Evolutionary conservation across 2,329 filamentous ascomycete genomes (phyloP).

Genomic region (Penicillium sp.): DNA sequence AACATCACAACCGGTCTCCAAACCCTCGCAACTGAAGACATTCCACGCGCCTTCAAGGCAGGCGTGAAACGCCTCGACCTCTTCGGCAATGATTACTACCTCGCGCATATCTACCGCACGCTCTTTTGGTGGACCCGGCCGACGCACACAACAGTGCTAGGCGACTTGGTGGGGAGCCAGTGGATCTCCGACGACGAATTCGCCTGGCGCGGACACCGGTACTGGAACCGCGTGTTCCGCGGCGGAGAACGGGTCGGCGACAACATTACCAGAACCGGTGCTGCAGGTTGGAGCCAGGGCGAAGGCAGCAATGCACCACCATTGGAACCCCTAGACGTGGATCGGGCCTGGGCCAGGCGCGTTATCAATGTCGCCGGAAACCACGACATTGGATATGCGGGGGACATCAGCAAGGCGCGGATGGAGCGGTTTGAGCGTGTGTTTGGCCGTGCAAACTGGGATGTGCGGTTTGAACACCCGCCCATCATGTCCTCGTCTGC

Average conservation of each 20-base stretch:
- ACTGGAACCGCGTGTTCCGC: conserved; percentile 77
- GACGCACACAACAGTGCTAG: conserved; percentile 83
- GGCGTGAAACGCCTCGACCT: conserved; percentile 80
- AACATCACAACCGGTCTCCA: conserved; percentile 23
- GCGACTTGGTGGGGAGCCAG: conserved; percentile 89
- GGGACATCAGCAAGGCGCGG: conserved; percentile 75
- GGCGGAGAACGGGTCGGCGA: conserved; percentile 61
- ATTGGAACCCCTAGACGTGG: conserved; percentile 32
- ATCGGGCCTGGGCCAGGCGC: conserved; percentile 65
- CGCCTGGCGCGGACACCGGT: conserved; percentile 65
- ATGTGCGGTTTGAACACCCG: conserved; percentile 68
- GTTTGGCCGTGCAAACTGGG: conserved; percentile 90
- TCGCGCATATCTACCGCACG: conserved; percentile 86
- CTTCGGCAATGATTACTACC: conserved; percentile 89
- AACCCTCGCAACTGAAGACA: conserved; percentile 60
- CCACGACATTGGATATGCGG: conserved; percentile 94
- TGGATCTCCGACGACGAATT: conserved; percentile 92
- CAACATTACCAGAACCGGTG: conserved; percentile 36
- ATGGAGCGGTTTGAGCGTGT: conserved; percentile 76
- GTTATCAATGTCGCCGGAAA: conserved; percentile 92
- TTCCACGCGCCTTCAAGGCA: conserved; percentile 64
- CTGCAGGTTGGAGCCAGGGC: conserved; percentile 40
- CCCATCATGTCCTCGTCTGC: conserved; percentile 30
- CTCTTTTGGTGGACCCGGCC: conserved; percentile 80
- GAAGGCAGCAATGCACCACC: conserved; percentile 18